Base-by-base conservation (phyloP, 2,329 filamentous ascomycete genomes). In the Epichloe festucae region DNA sequence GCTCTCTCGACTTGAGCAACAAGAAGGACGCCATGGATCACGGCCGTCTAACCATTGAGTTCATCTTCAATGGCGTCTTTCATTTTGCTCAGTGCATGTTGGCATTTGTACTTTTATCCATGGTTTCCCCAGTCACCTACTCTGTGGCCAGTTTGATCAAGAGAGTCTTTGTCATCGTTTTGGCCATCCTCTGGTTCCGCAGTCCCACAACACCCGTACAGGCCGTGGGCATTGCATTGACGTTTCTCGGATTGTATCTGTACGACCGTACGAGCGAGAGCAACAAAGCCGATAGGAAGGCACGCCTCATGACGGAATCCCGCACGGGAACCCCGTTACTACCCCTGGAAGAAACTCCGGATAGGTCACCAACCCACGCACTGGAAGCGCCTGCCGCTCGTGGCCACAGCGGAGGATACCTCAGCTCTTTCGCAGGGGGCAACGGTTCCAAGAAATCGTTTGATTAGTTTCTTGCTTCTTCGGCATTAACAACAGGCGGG, bases 11-110 rank as follows among this genome's bases (percentile, higher is more conserved):
- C 56, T 65, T 84, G 43, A 73, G 66, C 47, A 65, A 72, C 42
- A 70, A 69, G 23, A 81, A 84, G 36, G 76, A 90, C 31, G 81
- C 85, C 12, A 84, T 87, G 60, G 85, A 87, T 57, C 84, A 90
- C 54, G 88, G 85, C 27, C 81, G 87, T 2, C 66, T 85, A 44
- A 72, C 76, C 0, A 62, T 94, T n/a, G 93, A 98, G 64, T 97
- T 95, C 65, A 66, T 97, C 49, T 97, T 98, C 76, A 98, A 98
- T 66, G 93, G 93, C 51, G 84, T 89, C 4, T 96, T 95, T 64
- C 93, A 98, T 68, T 98, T 97, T 67, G 87, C 82, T 15, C 93
- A 98, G 63, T 96, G 95, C 63, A 94, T 98, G 50, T 78, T 98
- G 51, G 93, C 93, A 0, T 98, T 98, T 64, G 75, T 95, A 21